A percentile compares a stretch with the other conserved stretches of the same genome.
phyloP scores from a whole-genome alignment of 306 rosid species.

The Phaseolus lunatus region DNA sequence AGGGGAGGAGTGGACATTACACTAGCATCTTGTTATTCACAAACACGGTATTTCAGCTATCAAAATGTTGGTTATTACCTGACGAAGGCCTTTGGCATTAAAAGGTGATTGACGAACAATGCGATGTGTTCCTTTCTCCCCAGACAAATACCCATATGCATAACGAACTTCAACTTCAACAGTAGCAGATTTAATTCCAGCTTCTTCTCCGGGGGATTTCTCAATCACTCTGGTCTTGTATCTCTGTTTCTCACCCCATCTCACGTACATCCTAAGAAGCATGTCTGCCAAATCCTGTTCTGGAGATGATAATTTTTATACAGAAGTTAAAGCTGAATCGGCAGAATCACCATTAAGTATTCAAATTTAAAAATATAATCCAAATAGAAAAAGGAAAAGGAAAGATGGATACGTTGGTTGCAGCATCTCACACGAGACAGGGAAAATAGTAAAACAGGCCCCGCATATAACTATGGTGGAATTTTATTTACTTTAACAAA shows the following conservation, averaged over 20 bases:
- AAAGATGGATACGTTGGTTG: slow-evolving; percentile 27
- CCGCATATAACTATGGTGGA: slow-evolving; percentile 21
- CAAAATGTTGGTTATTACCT: slow-evolving; percentile 59
- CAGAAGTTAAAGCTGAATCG: slow-evolving; percentile 46
- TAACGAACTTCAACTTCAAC: slow-evolving; percentile 93
- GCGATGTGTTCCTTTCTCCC: slow-evolving; percentile 98
- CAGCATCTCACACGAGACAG: slow-evolving; percentile 22
- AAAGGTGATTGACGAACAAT: slow-evolving; percentile 94
- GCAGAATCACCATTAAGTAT: slow-evolving; percentile 47
- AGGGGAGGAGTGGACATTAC: too few species aligned
- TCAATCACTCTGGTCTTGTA: slow-evolving; percentile 91
- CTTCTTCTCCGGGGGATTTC: slow-evolving; percentile 94
- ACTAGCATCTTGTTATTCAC: slow-evolving; percentile 18
- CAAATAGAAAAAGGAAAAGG: slow-evolving; percentile 1
- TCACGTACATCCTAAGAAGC: slow-evolving; percentile 95
- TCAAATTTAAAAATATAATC: slow-evolving; percentile 40
- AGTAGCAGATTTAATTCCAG: slow-evolving; percentile 96
- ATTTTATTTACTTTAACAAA: slow-evolving; percentile 29
- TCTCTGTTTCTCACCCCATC: slow-evolving; percentile 96
- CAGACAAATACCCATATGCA: slow-evolving; percentile 95
- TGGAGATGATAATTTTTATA: slow-evolving; percentile 61
- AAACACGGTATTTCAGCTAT: not conserved
- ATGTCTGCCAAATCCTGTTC: slow-evolving; percentile 99
- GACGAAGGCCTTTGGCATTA: slow-evolving; percentile 95
- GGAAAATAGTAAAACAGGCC: slow-evolving; percentile 16